Evolutionary conservation across 2,329 filamentous ascomycete genomes (phyloP).

Genomic region (Cryphonectria parasitica): DNA sequence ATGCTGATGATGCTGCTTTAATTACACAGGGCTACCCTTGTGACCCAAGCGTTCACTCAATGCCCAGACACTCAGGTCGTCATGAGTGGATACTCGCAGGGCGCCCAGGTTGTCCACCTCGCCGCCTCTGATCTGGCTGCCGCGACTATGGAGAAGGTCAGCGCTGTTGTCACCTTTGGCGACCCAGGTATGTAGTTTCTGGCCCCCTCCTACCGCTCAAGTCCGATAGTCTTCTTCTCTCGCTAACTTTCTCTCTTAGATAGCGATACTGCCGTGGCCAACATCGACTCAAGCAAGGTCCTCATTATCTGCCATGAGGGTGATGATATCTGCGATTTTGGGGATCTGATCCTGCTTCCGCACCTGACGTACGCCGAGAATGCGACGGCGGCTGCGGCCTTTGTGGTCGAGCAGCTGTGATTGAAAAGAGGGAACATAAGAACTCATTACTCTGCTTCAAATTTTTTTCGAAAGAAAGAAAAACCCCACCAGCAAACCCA

Average conservation of each 20-base stretch:
- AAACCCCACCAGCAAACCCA: not conserved
- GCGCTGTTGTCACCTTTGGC: conserved; percentile 37
- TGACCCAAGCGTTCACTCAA: conserved; percentile 35
- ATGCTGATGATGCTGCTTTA: not conserved
- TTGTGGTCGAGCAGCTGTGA: conserved; percentile 26
- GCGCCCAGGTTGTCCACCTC: conserved; percentile 37
- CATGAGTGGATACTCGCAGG: conserved; percentile 44
- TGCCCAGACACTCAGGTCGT: conserved; percentile 48
- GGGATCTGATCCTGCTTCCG: conserved; percentile 32
- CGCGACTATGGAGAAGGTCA: conserved; percentile 30
- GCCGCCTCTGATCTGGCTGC: conserved; percentile 32
- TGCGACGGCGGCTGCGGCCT: conserved; percentile 33
- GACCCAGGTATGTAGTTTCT: conserved; percentile 32
- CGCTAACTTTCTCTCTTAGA: conserved; percentile 31
- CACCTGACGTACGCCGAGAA: conserved; percentile 37
- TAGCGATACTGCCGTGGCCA: conserved; percentile 29
- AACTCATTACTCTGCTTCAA: not conserved
- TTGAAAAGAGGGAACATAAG: not conserved
- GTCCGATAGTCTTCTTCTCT: not conserved
- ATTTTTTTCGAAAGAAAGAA: not conserved
- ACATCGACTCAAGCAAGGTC: conserved; percentile 27
- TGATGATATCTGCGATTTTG: conserved; percentile 36
- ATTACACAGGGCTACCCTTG: conserved; percentile 38
- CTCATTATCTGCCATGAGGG: conserved; percentile 32
- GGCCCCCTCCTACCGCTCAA: too few relatives aligned